phyloP scores from a whole-genome alignment of 306 rosid genomes.

The Vicia sativa region DNA sequence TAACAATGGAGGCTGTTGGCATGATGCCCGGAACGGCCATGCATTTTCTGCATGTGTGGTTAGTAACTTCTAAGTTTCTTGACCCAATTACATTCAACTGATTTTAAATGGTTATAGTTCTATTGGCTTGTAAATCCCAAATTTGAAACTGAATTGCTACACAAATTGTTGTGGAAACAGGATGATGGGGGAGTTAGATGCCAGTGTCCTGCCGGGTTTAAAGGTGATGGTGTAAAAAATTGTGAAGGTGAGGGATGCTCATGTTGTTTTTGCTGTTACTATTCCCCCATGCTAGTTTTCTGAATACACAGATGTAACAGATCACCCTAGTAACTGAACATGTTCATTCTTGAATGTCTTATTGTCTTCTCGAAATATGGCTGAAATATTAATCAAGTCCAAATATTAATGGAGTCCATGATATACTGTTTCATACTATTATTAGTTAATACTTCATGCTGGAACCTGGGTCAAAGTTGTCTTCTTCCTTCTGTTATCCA shows the following conservation, averaged over 20 bases:
- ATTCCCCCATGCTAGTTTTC: not conserved
- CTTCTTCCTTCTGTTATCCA: constrained; percentile 3
- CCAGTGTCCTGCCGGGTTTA: constrained; percentile 80
- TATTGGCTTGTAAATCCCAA: constrained; percentile 17
- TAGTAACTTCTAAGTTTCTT: constrained; percentile 37
- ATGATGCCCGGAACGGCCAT: constrained; percentile 74
- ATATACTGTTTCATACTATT: not conserved
- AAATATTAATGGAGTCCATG: not conserved
- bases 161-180: constrained; percentile 45
- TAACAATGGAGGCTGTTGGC: constrained; percentile 99
- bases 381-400: not conserved
- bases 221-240: constrained; percentile 79
- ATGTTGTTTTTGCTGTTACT: not conserved
- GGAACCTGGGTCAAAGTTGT: constrained; percentile 13
- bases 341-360: constrained; percentile 28
- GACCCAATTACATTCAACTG: constrained; percentile 1
- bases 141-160: constrained; percentile 23
- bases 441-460: not conserved
- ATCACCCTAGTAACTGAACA: not conserved
- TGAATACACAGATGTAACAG: not conserved
- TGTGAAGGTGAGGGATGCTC: constrained; percentile 66
- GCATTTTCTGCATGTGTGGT: constrained; percentile 89
- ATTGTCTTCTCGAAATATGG: constrained; percentile 7
- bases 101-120: constrained; percentile 11
- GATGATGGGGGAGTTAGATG: constrained; percentile 75